These are phyloP conservation scores for Dalbergia cochinchinensis DNA, from an alignment of 306 rosid genomes.

Conservation along the genomic window DNA sequence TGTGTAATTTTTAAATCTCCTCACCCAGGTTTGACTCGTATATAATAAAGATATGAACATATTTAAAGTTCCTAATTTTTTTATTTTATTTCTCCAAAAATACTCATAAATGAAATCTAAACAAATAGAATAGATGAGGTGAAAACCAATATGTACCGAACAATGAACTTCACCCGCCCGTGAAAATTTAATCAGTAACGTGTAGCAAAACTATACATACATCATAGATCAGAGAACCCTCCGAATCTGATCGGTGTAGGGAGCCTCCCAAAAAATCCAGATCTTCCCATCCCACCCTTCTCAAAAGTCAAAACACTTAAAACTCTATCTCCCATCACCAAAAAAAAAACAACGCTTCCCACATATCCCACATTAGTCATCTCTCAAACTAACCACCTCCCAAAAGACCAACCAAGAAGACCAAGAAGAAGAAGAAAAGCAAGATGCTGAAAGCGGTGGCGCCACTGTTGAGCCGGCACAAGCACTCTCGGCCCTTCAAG, in stretches of 20 bases:
- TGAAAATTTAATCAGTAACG: not conserved
- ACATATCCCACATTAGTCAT: too few relatives aligned
- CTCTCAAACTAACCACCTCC: not conserved
- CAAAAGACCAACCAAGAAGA: not conserved
- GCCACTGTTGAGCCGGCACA: slow-evolving; percentile 49
- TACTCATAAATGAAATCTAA: too few relatives aligned
- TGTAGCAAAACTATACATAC: not conserved
- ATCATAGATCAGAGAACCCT: not conserved
- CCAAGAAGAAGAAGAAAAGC: not conserved
- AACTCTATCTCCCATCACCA: not conserved
- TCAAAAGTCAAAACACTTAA: not conserved
- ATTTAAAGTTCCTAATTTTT: too few relatives aligned
- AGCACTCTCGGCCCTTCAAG: slow-evolving; percentile 50
- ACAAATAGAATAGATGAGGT: too few relatives aligned
- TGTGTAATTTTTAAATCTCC: too few relatives aligned
- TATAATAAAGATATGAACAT: too few relatives aligned
- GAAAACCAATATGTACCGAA: too few relatives aligned
- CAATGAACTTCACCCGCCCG: too few relatives aligned
- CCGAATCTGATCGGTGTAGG: not conserved
- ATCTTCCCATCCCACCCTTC: not conserved
- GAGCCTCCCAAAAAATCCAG: not conserved
- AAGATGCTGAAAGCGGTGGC: slow-evolving; percentile 52
- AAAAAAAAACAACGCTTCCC: too few relatives aligned
- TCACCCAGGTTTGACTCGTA: too few relatives aligned
- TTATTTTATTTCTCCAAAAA: too few relatives aligned